Conservation (phyloP, 73 alveolate species). For the Paraurostyla sp. region DNA sequence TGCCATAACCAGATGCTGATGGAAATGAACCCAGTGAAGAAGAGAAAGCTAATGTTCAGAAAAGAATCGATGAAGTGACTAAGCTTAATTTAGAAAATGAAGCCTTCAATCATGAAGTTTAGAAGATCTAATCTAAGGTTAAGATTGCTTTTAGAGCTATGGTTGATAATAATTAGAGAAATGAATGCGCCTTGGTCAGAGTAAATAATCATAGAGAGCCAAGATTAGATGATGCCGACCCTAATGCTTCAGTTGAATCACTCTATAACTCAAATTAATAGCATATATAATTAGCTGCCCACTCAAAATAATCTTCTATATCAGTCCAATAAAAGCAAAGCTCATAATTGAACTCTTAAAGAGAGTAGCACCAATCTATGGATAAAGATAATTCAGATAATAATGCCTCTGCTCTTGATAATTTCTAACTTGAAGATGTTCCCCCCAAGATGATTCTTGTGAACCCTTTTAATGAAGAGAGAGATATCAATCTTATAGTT, state of each 20-base stretch:
- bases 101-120: slow-evolving; percentile 60
- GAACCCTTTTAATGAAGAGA: slow-evolving; percentile 33
- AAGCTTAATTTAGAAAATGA: slow-evolving; percentile 56
- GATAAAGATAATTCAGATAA: background rate
- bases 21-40: slow-evolving; percentile 69
- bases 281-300: background rate
- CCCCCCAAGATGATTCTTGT: slow-evolving; percentile 72
- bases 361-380: background rate
- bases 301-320: background rate
- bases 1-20: slow-evolving; percentile 64
- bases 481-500: slow-evolving; percentile 37
- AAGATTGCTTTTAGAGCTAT: slow-evolving; percentile 54
- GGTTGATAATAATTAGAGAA: slow-evolving; percentile 15
- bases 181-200: slow-evolving; percentile 69
- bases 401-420: background rate
- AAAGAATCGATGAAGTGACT: slow-evolving; percentile 47
- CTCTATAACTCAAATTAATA: background rate
- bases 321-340: background rate
- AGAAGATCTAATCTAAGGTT: slow-evolving; percentile 57
- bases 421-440: slow-evolving; percentile 62
- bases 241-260: background rate
- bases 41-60: slow-evolving; percentile 50
- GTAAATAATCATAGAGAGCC: slow-evolving; percentile 65
- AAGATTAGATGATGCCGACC: slow-evolving; percentile 9
- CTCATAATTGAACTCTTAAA: background rate